Base-by-base conservation (phyloP, 441 rosid species). In the Populus hybrid region DNA sequence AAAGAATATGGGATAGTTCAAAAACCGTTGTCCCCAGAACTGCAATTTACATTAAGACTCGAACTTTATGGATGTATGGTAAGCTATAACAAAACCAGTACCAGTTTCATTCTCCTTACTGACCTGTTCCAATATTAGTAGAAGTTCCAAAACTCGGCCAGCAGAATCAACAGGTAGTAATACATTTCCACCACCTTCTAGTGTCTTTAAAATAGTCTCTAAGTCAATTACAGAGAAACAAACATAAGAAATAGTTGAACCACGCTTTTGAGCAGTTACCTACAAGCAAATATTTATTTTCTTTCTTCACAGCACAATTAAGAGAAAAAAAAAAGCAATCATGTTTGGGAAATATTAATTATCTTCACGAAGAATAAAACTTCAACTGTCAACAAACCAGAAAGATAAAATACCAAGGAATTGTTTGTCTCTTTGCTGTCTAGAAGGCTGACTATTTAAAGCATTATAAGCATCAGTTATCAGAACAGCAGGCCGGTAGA, bases 91-190 rank as follows among this genome's bases (percentile, higher is more conserved):
- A 23, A 70, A 6, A 30, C 63, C 57, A 34, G 20, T 21, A 21
- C 50, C 50, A 66, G 35, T 59, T 18, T 26, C 35, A 21, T 68
- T 36, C 23, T 70, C 72, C 75, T 70, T 63, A 79, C 87, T 75
- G 59, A 94, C 98, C 94, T 94, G 94, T 83, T 95, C 98, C 79
- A 95, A 87, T 81, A 92, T 89, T 82, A 95, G 83, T 81, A 95
- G 78, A 84, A 95, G 93, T 87, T 95, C 99, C 90, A 95, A 82
- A 11, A 89, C 97, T 80, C 99, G 87, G 30, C 99, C 99, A 32
- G 95, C 91, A 72, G 97, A 86, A 81, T 95, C 98, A 34, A 95
- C 92, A 16, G 99, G 99, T 66, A 95, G 86, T 79, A 95, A 87
- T 73, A 95, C 99, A 83, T 90, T 94, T 12, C 99, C 99, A 81